phyloP scores from a whole-genome alignment of 108 stramenopile genomes.

The Licmophora abbreviata region DNA sequence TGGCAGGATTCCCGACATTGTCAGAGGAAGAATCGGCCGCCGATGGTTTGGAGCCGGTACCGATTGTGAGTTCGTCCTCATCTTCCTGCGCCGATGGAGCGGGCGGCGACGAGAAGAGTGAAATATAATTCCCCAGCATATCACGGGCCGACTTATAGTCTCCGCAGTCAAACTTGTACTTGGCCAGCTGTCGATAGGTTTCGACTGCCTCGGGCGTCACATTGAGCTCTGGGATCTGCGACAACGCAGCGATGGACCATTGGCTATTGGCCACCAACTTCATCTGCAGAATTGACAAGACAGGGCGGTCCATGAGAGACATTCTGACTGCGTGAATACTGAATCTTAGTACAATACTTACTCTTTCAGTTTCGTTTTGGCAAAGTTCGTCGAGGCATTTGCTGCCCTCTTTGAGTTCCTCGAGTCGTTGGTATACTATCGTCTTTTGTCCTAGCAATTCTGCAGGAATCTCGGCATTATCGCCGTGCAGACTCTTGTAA shows the following conservation, averaged over 20 bases:
- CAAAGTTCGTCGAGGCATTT: slow-evolving; percentile 55
- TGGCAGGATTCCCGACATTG: slow-evolving; percentile 62
- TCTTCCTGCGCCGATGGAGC: slow-evolving; percentile 27
- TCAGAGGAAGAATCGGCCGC: slow-evolving; percentile 8
- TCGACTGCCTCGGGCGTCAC: slow-evolving; percentile 71
- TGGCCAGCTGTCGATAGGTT: slow-evolving; percentile 75
- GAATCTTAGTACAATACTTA: slow-evolving; percentile 21
- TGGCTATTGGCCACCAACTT: slow-evolving; percentile 58
- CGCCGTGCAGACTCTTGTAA: slow-evolving; percentile 58
- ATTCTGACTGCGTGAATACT: slow-evolving; percentile 3
- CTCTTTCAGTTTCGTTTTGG: slow-evolving; percentile 65
- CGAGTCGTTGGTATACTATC: slow-evolving; percentile 53
- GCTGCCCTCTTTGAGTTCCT: slow-evolving; percentile 70
- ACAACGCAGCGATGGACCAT: slow-evolving; percentile 68
- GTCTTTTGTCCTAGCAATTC: slow-evolving; percentile 80
- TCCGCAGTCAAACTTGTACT: slow-evolving; percentile 92
- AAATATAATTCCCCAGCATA: slow-evolving; percentile 82
- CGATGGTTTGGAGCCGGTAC: neutral
- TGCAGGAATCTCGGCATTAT: slow-evolving; percentile 33
- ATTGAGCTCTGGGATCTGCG: slow-evolving; percentile 23
- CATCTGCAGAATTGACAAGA: slow-evolving; percentile 26
- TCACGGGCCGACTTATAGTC: slow-evolving; percentile 73
- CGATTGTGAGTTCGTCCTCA: slow-evolving; percentile 33
- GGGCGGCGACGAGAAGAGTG: slow-evolving; percentile 65
- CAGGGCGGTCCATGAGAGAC: slow-evolving; percentile 1